phyloP scores from a whole-genome alignment of 306 rosid genomes.

The Notholithocarpus densiflorus region DNA sequence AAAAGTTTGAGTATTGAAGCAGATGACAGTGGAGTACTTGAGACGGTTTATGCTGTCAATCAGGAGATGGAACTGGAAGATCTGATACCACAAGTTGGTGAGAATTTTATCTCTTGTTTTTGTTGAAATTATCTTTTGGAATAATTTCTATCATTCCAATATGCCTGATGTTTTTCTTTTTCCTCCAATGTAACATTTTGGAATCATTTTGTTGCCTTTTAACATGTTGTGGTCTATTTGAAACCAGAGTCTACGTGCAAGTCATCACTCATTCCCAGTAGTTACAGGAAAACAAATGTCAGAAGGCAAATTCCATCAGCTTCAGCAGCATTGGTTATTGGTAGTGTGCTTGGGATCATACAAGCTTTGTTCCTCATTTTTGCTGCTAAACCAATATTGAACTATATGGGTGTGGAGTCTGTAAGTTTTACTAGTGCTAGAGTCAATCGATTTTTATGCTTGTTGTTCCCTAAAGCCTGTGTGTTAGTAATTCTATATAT shows the following conservation, averaged over 20 bases:
- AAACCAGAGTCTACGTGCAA: constrained; percentile 21
- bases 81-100: constrained; percentile 57
- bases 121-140: not conserved
- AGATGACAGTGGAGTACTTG: constrained; percentile 16
- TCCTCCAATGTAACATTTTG: not conserved
- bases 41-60: constrained; percentile 6
- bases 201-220: not conserved
- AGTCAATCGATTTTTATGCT: not conserved
- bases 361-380: constrained; percentile 74
- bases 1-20: constrained; percentile 28
- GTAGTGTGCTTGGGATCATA: constrained; percentile 69
- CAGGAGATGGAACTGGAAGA: constrained; percentile 32
- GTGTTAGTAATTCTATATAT: too few relatives aligned
- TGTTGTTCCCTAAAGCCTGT: not conserved
- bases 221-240: constrained; percentile 9
- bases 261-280: constrained; percentile 30
- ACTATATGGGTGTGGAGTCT: constrained; percentile 79
- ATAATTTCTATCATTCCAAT: not conserved
- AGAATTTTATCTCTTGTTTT: not conserved
- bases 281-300: constrained; percentile 32
- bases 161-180: not conserved
- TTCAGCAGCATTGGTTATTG: constrained; percentile 83
- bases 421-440: constrained; percentile 37
- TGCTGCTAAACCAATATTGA: constrained; percentile 74
- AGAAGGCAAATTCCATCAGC: constrained; percentile 90